phyloP scores from a whole-genome alignment of 768 basidiomycete genomes.

The Kwoniella sp. region DNA sequence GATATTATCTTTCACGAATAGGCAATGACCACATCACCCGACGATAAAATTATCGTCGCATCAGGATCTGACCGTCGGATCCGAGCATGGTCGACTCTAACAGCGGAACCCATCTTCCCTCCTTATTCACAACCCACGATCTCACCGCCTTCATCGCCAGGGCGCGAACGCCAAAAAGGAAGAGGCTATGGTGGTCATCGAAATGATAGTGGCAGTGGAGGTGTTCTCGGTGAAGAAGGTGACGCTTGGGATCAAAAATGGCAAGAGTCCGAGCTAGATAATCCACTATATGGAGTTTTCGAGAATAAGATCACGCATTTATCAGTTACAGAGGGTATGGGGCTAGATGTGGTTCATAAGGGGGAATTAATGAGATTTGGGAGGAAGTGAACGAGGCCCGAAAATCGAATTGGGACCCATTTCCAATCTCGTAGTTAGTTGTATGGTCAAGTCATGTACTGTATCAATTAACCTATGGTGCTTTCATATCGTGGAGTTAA shows the following conservation, averaged over 20 bases:
- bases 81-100: constrained; percentile 34
- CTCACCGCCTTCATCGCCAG: neutral
- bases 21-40: constrained; percentile 35
- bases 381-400: constrained; percentile 4
- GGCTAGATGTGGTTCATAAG: constrained; percentile 32
- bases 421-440: no score
- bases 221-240: no score
- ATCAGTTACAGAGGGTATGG: constrained; percentile 31
- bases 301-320: constrained; percentile 14
- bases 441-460: no score
- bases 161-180: no score
- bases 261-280: constrained; percentile 8
- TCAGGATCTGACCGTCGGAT: constrained; percentile 41
- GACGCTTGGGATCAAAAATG: neutral
- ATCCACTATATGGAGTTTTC: constrained; percentile 23
- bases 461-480: no score
- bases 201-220: no score
- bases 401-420: no score
- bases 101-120: constrained; percentile 23
- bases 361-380: constrained; percentile 35
- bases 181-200: no score
- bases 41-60: constrained; percentile 36
- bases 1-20: constrained; percentile 4
- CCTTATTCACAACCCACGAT: neutral
- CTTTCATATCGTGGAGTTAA: no score